phyloP scores from a whole-genome alignment of 768 basidiomycete genomes.

The Suillus spraguei region DNA sequence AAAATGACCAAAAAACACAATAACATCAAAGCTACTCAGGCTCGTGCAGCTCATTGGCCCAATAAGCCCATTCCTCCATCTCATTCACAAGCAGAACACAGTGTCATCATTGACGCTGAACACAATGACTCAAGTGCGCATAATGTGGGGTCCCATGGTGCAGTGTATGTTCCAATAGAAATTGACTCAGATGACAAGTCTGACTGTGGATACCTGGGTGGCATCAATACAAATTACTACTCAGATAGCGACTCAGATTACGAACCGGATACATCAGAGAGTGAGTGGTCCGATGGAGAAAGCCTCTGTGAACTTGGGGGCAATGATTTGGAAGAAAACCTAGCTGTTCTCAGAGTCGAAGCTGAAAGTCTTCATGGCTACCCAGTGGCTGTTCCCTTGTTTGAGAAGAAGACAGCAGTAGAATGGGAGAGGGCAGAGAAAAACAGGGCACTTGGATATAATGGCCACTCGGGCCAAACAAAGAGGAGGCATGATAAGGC shows the following conservation, averaged over 20 bases:
- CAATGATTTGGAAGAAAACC: not conserved
- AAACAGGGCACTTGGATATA: too few relatives aligned
- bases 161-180: not conserved
- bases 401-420: too few relatives aligned
- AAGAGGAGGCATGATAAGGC: too few relatives aligned
- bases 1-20: conserved; percentile 5
- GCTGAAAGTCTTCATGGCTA: not conserved
- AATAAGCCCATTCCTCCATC: not conserved
- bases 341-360: not conserved
- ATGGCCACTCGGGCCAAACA: too few relatives aligned
- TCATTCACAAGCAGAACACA: conserved; percentile 1
- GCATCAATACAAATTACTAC: not conserved
- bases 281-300: not conserved
- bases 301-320: not conserved
- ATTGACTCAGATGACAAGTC: not conserved
- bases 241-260: not conserved
- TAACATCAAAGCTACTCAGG: conserved; percentile 1
- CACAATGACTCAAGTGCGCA: not conserved
- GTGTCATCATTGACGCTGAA: not conserved
- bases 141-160: not conserved
- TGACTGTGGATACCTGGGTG: conserved; percentile 9
- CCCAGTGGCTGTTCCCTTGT: too few relatives aligned
- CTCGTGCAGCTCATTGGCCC: conserved; percentile 4
- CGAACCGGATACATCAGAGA: not conserved
- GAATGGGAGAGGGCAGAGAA: too few relatives aligned